Conservation (phyloP, 2,329 filamentous ascomycete species). For the Penicillium sp. region DNA sequence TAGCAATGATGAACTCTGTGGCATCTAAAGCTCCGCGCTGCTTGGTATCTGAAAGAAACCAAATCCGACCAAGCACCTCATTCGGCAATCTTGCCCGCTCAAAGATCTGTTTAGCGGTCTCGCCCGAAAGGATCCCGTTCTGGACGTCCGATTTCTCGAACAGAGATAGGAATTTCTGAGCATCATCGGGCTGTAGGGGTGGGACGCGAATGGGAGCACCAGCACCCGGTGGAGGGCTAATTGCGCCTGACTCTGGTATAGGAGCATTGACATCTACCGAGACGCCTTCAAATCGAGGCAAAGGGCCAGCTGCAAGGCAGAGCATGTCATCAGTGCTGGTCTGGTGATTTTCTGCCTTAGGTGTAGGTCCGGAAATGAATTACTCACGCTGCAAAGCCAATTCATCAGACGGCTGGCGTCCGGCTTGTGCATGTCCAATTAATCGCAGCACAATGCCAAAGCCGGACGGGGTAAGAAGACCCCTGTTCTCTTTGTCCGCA, state of each 20-base stretch:
- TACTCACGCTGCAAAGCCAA: slow-evolving; percentile 71
- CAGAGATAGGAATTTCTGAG: slow-evolving; percentile 79
- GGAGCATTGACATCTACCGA: slow-evolving; percentile 42
- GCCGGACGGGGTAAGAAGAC: slow-evolving; percentile 85
- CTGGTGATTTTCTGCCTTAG: background rate
- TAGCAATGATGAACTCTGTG: slow-evolving; percentile 95
- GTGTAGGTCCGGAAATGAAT: background rate
- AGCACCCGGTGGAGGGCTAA: slow-evolving; percentile 45
- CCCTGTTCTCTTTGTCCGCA: slow-evolving; percentile 93
- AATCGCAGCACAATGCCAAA: slow-evolving; percentile 91
- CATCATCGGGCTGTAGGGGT: slow-evolving; percentile 82
- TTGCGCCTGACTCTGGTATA: slow-evolving; percentile 52
- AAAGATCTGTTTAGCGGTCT: slow-evolving; percentile 89
- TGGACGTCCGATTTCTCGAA: slow-evolving; percentile 86
- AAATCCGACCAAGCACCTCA: slow-evolving; percentile 88
- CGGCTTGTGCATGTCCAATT: slow-evolving; percentile 92
- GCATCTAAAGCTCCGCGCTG: slow-evolving; percentile 81
- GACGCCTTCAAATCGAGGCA: slow-evolving; percentile 88
- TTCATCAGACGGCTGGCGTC: slow-evolving; percentile 74
- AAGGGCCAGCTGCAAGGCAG: slow-evolving; percentile 60
- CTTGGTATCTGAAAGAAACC: slow-evolving; percentile 91
- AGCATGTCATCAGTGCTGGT: slow-evolving; percentile 6
- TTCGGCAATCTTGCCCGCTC: slow-evolving; percentile 88
- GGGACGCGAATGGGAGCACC: slow-evolving; percentile 78
- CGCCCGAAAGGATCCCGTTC: slow-evolving; percentile 73